A percentile compares a stretch with the other conserved stretches of the same genome.
Evolutionary conservation across 2,329 filamentous ascomycete species (phyloP).

Genomic region (Colletotrichum lupini): DNA sequence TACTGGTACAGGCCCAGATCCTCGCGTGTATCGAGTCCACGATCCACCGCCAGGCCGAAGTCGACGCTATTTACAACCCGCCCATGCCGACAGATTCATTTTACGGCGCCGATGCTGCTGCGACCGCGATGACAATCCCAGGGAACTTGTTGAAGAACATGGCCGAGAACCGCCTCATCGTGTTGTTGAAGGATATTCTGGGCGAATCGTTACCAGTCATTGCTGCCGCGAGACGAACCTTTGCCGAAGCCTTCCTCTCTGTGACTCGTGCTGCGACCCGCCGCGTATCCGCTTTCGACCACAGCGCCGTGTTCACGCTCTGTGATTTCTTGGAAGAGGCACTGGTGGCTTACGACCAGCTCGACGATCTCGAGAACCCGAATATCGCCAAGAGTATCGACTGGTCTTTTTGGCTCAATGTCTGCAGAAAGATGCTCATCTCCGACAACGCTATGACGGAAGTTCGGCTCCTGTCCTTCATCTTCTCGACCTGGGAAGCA

Average conservation of each 20-base stretch:
- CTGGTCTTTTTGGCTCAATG: conserved; percentile 87
- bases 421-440: conserved; percentile 81
- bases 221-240: conserved; percentile 69
- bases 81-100: conserved; percentile 55
- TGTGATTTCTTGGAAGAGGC: conserved; percentile 91
- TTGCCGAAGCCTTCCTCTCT: conserved; percentile 79
- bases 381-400: conserved; percentile 65
- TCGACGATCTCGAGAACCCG: conserved; percentile 53
- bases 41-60: conserved; percentile 77
- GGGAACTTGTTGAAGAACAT: conserved; percentile 80
- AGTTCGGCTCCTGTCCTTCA: conserved; percentile 83
- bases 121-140: conserved; percentile 70
- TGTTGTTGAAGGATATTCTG: conserved; percentile 84
- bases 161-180: conserved; percentile 88
- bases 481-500: conserved; percentile 84
- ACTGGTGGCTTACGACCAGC: conserved; percentile 69
- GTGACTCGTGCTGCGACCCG: conserved; percentile 80
- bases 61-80: conserved; percentile 57
- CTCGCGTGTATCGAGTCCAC: conserved; percentile 84
- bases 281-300: conserved; percentile 83
- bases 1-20: conserved; percentile 85
- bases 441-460: conserved; percentile 93
- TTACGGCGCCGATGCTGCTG: conserved; percentile 72
- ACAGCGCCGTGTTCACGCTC: conserved; percentile 86
- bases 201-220: conserved; percentile 56